phyloP scores from a whole-genome alignment of 176 grass and related monocot genomes.

The Dactylis glomerata region DNA sequence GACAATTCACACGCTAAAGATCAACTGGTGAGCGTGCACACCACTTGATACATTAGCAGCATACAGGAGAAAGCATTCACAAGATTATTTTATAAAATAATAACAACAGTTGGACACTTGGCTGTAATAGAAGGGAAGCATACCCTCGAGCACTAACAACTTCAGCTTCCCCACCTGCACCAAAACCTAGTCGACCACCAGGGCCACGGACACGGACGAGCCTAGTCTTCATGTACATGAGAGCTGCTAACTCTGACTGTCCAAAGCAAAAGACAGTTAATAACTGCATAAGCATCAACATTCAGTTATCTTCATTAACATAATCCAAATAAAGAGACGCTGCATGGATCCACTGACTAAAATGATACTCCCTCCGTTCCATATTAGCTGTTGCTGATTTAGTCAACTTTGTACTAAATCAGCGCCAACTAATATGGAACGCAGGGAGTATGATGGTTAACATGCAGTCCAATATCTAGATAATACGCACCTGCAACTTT shows the following conservation, averaged over 20 bases:
- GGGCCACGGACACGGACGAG: slow-evolving; percentile 88
- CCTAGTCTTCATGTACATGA: slow-evolving; percentile 94
- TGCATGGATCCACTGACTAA: background rate
- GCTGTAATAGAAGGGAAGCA: slow-evolving; percentile 19
- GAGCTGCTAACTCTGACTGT: slow-evolving; percentile 92
- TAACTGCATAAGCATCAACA: slow-evolving; percentile 15
- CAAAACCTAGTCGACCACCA: slow-evolving; percentile 81
- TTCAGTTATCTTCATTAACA: slow-evolving; percentile 20
- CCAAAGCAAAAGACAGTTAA: slow-evolving; percentile 27
- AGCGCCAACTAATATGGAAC: too few species aligned
- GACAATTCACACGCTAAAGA: background rate
- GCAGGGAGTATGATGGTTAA: too few species aligned
- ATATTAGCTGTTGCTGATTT: too few species aligned
- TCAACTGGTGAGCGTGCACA: background rate
- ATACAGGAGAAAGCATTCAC: background rate
- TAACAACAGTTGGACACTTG: background rate
- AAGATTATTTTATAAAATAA: background rate
- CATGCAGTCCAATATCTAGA: background rate
- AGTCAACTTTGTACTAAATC: too few species aligned
- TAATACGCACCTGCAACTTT: slow-evolving; percentile 77
- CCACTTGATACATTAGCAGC: background rate
- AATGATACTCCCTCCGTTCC: too few species aligned
- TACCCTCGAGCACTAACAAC: slow-evolving; percentile 98
- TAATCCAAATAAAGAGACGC: background rate
- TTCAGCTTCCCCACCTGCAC: slow-evolving; percentile 85